Conservation (phyloP, 129 eudicot species). For the Tanacetum coccineum region DNA sequence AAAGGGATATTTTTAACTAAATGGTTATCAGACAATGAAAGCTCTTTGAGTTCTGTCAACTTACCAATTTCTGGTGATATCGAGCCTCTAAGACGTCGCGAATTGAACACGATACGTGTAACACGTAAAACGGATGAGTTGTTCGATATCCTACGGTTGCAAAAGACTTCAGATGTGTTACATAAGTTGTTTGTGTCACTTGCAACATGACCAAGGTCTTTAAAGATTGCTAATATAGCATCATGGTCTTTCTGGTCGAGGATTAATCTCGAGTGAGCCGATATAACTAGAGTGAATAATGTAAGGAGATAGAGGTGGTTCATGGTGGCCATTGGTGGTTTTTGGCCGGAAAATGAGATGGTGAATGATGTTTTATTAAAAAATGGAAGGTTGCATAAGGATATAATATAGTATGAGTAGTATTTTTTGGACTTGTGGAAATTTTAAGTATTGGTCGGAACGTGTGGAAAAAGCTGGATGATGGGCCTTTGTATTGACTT, state of each 20-base stretch:
- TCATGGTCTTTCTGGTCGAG: constrained; percentile 51
- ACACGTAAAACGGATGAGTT: constrained; percentile 41
- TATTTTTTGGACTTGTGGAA: constrained; percentile 19
- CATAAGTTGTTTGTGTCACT: constrained; percentile 41
- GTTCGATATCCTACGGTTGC: constrained; percentile 44
- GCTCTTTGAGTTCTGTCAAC: constrained; percentile 75
- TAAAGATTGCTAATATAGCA: constrained; percentile 48
- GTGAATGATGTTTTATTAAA: background rate
- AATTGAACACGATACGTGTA: constrained; percentile 51
- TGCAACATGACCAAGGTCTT: constrained; percentile 40
- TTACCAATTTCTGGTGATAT: constrained; percentile 65
- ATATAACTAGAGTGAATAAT: constrained; percentile 39
- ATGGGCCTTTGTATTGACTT: constrained; percentile 26
- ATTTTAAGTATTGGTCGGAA: constrained; percentile 7
- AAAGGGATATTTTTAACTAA: constrained; percentile 57
- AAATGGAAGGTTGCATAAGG: background rate
- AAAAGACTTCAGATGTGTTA: constrained; percentile 56
- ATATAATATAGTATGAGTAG: constrained; percentile 6
- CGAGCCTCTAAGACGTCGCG: constrained; percentile 43
- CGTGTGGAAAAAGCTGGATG: constrained; percentile 39
- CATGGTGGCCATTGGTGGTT: constrained; percentile 39
- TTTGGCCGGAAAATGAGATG: constrained; percentile 14
- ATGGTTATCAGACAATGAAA: constrained; percentile 50
- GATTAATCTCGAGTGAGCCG: constrained; percentile 33
- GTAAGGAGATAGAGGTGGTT: constrained; percentile 34